Base-by-base conservation (phyloP, 306 rosid species). In the Elaeagnus macrophylla region DNA sequence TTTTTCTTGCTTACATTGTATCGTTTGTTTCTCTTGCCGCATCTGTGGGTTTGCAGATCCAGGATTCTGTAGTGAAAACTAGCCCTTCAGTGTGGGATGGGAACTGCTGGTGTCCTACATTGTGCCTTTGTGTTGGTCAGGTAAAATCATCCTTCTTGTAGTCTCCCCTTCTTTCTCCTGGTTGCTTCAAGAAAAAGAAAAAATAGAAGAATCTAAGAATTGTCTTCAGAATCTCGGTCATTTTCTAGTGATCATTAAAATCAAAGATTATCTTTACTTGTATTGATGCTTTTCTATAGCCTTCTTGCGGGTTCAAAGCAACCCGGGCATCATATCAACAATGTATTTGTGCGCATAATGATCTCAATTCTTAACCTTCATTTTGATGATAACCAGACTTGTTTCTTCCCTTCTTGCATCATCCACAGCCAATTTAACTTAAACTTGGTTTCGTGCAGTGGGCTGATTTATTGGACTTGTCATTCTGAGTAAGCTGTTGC, bases 1-100 rank as follows among this genome's bases (percentile, higher is more conserved):
- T 91, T 70, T 91, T 91, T 83, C 68, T 91, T 12, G 99, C 99
- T 0, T 91, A 91, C 74, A 96, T 91, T 39, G 89, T 91, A 36
- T 84, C 99, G 53, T 91, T 91, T 65, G 99, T 91, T 68, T 91
- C 99, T 44, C 76, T 91, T 69, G 99, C 99, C 16, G 99, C 96
- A 67, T 82, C 99, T 9, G 96, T 90, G 9, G 99, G 99, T 61
- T 77, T 91, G 62, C 75, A 87, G 58, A 87, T 91, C 54, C 95
- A 82, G 49, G 99, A 91, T 73, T 91, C 99, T 61, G n/a, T 91
- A 14, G 95, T 76, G 61, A 73, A 62, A 69, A 80, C 95, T 9
- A 85, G 87, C 46, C 93, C 96, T 56, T 79, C 96, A 5, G 95
- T 77, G 48, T 91, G 99, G 99, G 99, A 77, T 95, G 6, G 99